phyloP scores from a whole-genome alignment of 31 red algal species.

The Endocladia muricata region DNA sequence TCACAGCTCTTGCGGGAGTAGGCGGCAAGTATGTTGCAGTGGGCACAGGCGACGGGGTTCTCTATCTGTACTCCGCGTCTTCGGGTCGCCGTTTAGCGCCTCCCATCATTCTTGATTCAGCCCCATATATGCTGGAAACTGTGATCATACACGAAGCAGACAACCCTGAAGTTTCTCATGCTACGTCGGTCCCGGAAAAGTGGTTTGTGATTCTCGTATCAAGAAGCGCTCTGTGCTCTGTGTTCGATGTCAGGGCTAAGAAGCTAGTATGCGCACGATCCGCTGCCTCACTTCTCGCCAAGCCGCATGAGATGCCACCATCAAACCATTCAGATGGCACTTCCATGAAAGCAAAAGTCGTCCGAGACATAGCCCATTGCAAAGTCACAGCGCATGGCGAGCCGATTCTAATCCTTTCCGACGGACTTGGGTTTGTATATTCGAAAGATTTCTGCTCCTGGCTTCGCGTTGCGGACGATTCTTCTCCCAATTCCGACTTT shows the following conservation, averaged over 20 bases:
- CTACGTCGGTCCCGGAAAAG: slow-evolving; percentile 2
- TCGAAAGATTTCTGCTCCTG: slow-evolving; percentile 60
- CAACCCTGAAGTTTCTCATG: neutral
- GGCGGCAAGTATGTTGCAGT: slow-evolving; percentile 46
- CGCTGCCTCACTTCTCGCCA: slow-evolving; percentile 67
- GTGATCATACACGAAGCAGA: slow-evolving; percentile 1
- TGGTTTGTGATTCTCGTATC: slow-evolving; percentile 67
- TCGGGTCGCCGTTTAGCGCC: slow-evolving; percentile 69
- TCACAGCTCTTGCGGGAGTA: slow-evolving; percentile 55
- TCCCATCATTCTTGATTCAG: slow-evolving; percentile 80
- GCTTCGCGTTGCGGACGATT: slow-evolving; percentile 81
- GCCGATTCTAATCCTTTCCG: slow-evolving; percentile 66
- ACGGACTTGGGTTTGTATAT: slow-evolving; percentile 78
- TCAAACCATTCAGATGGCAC: neutral
- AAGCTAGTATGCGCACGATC: slow-evolving; percentile 67
- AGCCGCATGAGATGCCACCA: slow-evolving; percentile 28
- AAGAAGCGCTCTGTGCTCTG: slow-evolving; percentile 62
- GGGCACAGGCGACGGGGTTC: slow-evolving; percentile 73
- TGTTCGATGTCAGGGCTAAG: slow-evolving; percentile 68
- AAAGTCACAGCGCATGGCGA: slow-evolving; percentile 61
- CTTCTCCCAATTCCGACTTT: slow-evolving; percentile 73
- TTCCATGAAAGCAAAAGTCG: slow-evolving; percentile 16
- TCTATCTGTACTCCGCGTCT: slow-evolving; percentile 60
- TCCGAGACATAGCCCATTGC: slow-evolving; percentile 50
- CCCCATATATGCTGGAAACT: slow-evolving; percentile 75